Evolutionary conservation across 768 basidiomycete species (phyloP), one percentile per base, ranked within the genome.

Genomic region (Boletus tomentosulus): DNA sequence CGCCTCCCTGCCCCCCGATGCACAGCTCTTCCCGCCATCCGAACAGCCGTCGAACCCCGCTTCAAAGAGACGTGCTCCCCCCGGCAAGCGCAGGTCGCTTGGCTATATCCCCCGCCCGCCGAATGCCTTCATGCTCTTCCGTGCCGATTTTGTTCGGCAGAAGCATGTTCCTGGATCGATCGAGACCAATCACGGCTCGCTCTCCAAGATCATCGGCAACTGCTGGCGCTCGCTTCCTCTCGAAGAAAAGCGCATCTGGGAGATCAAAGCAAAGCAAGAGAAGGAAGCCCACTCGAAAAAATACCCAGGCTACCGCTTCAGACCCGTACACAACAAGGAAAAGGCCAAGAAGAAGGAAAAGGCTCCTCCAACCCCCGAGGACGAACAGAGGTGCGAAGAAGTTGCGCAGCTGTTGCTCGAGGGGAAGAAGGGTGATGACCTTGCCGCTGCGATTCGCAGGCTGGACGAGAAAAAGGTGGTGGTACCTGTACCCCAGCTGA

Each of bases 201-300:
- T 79, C 12, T 79, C 78, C 2, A 78, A 78, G 62, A 79, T 78
- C 55, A 76, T 79, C 27, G 76, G 76, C 8, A 78, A 77, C 51
- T 78, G 75, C 59, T 91, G 89, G 89, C 79, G 83, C 25, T 68
- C 82, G 0, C 79, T 91, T 3, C 85, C 87, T 0, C 76, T 82
- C 16, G 80, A 84, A 15, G 86, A 91, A 67, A 87, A 86, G 63
- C 77, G 77, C 4, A 73, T 81, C 16, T 91, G 89, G 89, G 86
- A 89, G 62, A 70, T 78, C 33, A 79, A 79, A 51, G 89, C 89
- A 0, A 86, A 86, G 64, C 78, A 81, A 42, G 87, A 83, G 24
- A 89, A 88, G 70, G 85, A 83, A 0, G 84, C 82, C 30, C 88
- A 91, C 71, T 82, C 86, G 51, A 74, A 74, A 38, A 75, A 71